Conservation (phyloP, 1,284 basidiomycete species). For the Trichosporon ovoides region DNA sequence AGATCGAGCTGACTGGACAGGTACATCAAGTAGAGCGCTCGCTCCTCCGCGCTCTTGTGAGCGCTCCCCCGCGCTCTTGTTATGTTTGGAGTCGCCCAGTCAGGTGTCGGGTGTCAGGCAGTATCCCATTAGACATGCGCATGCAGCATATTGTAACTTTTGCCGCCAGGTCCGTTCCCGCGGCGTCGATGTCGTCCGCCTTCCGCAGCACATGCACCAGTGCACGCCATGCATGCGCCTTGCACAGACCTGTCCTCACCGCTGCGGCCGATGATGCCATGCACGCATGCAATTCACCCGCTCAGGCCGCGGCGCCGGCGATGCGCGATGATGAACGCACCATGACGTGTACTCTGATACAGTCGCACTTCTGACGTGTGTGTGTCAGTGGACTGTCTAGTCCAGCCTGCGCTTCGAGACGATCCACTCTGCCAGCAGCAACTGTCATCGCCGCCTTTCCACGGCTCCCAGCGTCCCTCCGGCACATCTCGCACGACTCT, state of each 20-base stretch:
- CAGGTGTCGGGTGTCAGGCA: background rate
- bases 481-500: too few species aligned
- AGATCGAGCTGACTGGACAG: constrained; percentile 6
- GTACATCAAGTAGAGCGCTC: too few species aligned
- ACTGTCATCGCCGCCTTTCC: background rate
- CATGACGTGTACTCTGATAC: constrained; percentile 6
- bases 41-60: background rate
- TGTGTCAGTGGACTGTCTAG: background rate
- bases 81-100: background rate
- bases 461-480: background rate
- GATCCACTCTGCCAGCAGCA: background rate
- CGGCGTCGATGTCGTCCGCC: background rate
- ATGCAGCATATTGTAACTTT: background rate
- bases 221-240: background rate
- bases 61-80: background rate
- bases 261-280: background rate
- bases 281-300: background rate
- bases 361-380: constrained; percentile 3
- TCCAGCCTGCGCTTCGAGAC: background rate
- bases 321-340: background rate
- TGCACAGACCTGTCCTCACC: background rate
- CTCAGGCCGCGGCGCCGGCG: background rate
- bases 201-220: background rate
- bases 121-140: too few species aligned
- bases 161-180: background rate